phyloP scores from a whole-genome alignment of 805 yeast species.

The Debaryomyces prosopidis region DNA sequence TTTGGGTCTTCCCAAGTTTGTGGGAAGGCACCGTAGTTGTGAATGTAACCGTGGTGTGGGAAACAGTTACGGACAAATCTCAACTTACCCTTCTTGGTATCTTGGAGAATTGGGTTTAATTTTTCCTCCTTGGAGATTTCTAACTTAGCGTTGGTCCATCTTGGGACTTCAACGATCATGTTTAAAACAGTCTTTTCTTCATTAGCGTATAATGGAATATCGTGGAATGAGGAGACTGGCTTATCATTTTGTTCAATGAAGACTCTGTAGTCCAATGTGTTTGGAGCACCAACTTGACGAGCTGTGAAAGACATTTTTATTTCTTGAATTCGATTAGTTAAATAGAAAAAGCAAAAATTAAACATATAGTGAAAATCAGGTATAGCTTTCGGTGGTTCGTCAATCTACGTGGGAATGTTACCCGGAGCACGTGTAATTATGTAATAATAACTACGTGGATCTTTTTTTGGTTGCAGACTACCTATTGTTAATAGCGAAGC shows the following conservation, averaged over 20 bases:
- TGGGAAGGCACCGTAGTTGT: slow-evolving; percentile 98
- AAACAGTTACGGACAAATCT: slow-evolving; percentile 96
- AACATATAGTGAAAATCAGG: background rate
- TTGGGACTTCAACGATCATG: slow-evolving; percentile 95
- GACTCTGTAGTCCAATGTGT: slow-evolving; percentile 91
- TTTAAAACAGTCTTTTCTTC: slow-evolving; percentile 77
- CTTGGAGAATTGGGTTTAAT: slow-evolving; percentile 94
- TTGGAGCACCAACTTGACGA: slow-evolving; percentile 93
- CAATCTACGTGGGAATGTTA: background rate
- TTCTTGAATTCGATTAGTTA: background rate
- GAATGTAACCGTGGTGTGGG: slow-evolving; percentile 98
- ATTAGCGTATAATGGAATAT: slow-evolving; percentile 77
- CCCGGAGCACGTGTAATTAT: slow-evolving; percentile 6
- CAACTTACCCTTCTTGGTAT: slow-evolving; percentile 94
- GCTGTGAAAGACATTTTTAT: slow-evolving; percentile 71
- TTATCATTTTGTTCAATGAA: slow-evolving; percentile 91
- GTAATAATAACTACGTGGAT: background rate
- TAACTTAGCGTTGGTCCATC: slow-evolving; percentile 97
- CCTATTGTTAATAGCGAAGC: too few relatives aligned
- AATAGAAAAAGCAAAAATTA: background rate
- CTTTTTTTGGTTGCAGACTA: too few relatives aligned
- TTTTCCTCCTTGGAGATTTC: slow-evolving; percentile 85
- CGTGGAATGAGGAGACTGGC: slow-evolving; percentile 93
- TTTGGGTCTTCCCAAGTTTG: slow-evolving; percentile 84
- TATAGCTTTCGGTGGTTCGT: background rate